Percentiles rank a stretch among this genome's conserved stretches.
Evolutionary conservation across 2,329 filamentous ascomycete genomes (phyloP).

Genomic region (Colletotrichum simmondsii): DNA sequence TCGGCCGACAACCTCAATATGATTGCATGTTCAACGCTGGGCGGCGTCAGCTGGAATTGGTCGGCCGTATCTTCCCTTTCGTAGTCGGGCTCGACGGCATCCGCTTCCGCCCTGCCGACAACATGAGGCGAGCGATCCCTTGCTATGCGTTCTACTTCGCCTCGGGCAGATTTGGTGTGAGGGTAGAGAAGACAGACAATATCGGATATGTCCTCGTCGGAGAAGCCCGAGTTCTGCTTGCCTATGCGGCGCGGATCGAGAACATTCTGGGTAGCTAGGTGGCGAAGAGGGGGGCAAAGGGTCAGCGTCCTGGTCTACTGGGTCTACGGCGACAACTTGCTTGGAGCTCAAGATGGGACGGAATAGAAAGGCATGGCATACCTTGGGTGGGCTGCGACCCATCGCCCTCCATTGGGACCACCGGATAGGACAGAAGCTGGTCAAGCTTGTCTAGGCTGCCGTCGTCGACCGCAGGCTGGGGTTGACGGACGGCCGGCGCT

Average conservation of each 20-base stretch:
- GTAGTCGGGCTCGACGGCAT: conserved; percentile 63
- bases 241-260: conserved; percentile 84
- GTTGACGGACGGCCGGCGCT: conserved; percentile 19
- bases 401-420: conserved; percentile 54
- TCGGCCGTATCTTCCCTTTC: conserved; percentile 60
- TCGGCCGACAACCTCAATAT: conserved; percentile 82
- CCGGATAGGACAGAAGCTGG: conserved; percentile 3
- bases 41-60: conserved; percentile 62
- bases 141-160: conserved; percentile 70
- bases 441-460: conserved; percentile 30
- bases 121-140: conserved; percentile 59
- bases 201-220: conserved; percentile 84
- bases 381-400: conserved; percentile 53
- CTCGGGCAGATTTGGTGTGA: conserved; percentile 76
- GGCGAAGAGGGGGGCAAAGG: conserved; percentile 13
- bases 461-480: conserved; percentile 12
- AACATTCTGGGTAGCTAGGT: conserved; percentile 78
- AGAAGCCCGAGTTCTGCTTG: conserved; percentile 84
- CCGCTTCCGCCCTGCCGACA: conserved; percentile 59
- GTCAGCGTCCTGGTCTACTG: conserved; percentile 23
- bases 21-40: conserved; percentile 72
- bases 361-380: conserved; percentile 37
- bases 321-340: background rate
- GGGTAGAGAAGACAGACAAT: conserved; percentile 91
- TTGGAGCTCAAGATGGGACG: background rate